Conservation (phyloP, 2,329 filamentous ascomycete genomes). For the Hymenoscyphus salicellus region DNA sequence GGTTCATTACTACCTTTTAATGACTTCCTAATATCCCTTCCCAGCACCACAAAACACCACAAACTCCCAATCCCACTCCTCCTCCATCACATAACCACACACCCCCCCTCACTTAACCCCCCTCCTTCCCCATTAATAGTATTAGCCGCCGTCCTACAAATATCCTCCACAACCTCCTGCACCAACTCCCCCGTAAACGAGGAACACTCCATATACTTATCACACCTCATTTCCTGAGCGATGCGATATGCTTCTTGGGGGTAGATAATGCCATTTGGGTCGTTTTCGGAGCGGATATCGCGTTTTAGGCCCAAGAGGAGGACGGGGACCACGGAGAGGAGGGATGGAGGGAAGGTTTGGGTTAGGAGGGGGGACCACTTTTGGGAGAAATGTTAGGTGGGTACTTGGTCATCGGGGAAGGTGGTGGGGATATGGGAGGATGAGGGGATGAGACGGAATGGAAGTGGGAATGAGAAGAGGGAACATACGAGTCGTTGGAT, state of each 20-base stretch:
- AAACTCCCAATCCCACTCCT: too few species aligned
- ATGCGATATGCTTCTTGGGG: constrained; percentile 58
- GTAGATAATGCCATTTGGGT: constrained; percentile 59
- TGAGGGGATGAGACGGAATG: too few species aligned
- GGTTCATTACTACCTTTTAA: too few species aligned
- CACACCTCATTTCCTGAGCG: constrained; percentile 57
- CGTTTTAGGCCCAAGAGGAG: constrained; percentile 59
- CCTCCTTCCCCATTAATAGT: constrained; percentile 41
- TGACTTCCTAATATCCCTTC: too few species aligned
- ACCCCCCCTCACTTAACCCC: constrained; percentile 55
- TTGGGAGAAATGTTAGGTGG: background rate
- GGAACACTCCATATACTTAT: constrained; percentile 64
- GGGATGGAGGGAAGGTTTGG: constrained; percentile 50
- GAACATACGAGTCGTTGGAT: constrained; percentile 52
- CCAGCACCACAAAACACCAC: too few species aligned
- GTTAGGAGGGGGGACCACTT: constrained; percentile 29
- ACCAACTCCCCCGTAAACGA: constrained; percentile 59
- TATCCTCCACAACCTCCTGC: constrained; percentile 56
- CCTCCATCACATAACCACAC: constrained; percentile 46
- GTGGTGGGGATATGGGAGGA: background rate
- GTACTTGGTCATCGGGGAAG: background rate
- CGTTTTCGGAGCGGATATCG: constrained; percentile 54
- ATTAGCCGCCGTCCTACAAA: constrained; percentile 54
- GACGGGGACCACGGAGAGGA: constrained; percentile 41
- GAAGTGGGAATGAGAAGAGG: background rate